Conservation (phyloP, 371 early-diverging fungal species). For the Mortierella sp. region DNA sequence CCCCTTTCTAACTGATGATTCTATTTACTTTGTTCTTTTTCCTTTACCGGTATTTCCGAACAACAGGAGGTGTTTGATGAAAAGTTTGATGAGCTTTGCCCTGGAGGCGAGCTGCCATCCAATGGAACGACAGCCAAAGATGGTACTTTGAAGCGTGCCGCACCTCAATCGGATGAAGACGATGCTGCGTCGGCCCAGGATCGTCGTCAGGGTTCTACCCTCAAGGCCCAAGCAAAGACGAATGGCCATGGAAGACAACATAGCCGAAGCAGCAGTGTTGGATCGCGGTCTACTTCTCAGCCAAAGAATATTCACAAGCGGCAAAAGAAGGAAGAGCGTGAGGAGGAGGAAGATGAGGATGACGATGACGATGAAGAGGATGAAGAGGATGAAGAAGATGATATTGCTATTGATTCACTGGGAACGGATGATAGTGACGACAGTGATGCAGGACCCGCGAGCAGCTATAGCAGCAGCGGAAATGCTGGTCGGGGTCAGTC, state of each 20-base stretch:
- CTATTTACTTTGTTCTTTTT: not conserved
- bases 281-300: slow-evolving; percentile 35
- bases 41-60: not conserved
- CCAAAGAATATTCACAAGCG: slow-evolving; percentile 52
- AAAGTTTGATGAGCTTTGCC: slow-evolving; percentile 56
- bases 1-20: not conserved
- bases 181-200: slow-evolving; percentile 36
- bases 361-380: slow-evolving; percentile 46
- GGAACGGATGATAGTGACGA: slow-evolving; percentile 53
- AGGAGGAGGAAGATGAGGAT: slow-evolving; percentile 54
- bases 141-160: slow-evolving; percentile 41
- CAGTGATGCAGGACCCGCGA: slow-evolving; percentile 51
- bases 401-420: slow-evolving; percentile 42
- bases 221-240: slow-evolving; percentile 29
- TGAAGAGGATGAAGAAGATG: slow-evolving; percentile 44
- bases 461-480: slow-evolving; percentile 1
- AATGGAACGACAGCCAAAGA: slow-evolving; percentile 23
- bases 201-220: slow-evolving; percentile 14
- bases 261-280: slow-evolving; percentile 47
- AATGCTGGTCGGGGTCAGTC: slow-evolving; percentile 1
- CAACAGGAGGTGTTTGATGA: slow-evolving; percentile 56
- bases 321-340: slow-evolving; percentile 50
- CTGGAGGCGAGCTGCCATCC: slow-evolving; percentile 54
- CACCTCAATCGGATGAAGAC: slow-evolving; percentile 48
- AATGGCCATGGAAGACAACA: slow-evolving; percentile 44